A percentile compares a stretch with the other conserved stretches of the same genome.
These are phyloP conservation scores for Pseudogymnoascus sp. DNA, from an alignment of 2,329 filamentous ascomycete species.

Conservation along the genomic window DNA sequence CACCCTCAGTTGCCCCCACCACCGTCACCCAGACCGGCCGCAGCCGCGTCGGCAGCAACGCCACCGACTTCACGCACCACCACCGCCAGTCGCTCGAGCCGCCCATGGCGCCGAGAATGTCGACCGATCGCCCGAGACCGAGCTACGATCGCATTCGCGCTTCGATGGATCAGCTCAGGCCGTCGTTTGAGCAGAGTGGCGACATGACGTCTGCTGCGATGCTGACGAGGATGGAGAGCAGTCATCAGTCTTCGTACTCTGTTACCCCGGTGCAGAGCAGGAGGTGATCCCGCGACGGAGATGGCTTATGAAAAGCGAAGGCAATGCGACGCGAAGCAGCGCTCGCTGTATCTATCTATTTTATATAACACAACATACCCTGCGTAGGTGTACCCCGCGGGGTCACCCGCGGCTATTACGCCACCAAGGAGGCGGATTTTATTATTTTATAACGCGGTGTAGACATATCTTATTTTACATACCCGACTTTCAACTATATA, in stretches of 20 bases:
- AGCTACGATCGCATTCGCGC: constrained; percentile 82
- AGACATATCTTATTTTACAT: constrained; percentile 2
- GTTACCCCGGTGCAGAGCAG: constrained; percentile 20
- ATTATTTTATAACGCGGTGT: not conserved
- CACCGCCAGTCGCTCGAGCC: constrained; percentile 55
- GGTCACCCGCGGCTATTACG: not conserved
- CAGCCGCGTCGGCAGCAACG: constrained; percentile 88
- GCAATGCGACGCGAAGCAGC: not conserved
- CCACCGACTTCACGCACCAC: constrained; percentile 71
- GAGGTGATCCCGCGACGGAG: not conserved
- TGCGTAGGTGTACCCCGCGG: not conserved
- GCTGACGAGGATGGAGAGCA: constrained; percentile 74
- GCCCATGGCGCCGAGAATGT: constrained; percentile 36
- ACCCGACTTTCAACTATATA: not conserved
- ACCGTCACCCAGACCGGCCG: constrained; percentile 67
- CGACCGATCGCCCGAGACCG: constrained; percentile 62
- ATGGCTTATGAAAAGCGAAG: not conserved
- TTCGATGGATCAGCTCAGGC: constrained; percentile 80
- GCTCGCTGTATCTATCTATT: constrained; percentile 2
- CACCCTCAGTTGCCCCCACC: constrained; percentile 77
- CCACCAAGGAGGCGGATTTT: not conserved
- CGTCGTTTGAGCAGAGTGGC: constrained; percentile 77
- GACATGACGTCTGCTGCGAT: constrained; percentile 89
- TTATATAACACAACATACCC: not conserved
- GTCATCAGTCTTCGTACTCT: constrained; percentile 31